Percentiles rank a stretch among this genome's conserved stretches.
Evolutionary conservation across 1,284 basidiomycete genomes (phyloP).

Genomic region (Sphagnurus paluster): DNA sequence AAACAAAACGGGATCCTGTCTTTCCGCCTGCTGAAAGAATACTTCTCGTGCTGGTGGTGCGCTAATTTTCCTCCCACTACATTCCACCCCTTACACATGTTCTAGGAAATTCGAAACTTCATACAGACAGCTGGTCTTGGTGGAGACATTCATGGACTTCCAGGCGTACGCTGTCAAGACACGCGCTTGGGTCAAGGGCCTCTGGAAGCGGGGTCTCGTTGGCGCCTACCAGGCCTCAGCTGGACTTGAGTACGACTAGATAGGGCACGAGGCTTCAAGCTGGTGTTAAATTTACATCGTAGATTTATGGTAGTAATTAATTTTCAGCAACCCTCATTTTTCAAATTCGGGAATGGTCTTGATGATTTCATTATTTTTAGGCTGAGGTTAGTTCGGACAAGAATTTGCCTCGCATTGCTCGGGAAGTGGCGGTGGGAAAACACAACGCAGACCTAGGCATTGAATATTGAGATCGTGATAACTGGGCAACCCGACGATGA

Average conservation of each 20-base stretch:
- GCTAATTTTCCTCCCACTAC: slow-evolving; percentile 20
- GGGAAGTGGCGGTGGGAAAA: no score
- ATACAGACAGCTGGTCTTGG: slow-evolving; percentile 49
- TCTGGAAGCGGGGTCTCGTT: slow-evolving; percentile 53
- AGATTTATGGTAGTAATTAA: no score
- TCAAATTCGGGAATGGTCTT: no score
- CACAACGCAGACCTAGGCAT: no score
- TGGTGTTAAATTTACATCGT: no score
- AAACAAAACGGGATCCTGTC: slow-evolving; percentile 53
- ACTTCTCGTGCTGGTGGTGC: slow-evolving; percentile 69
- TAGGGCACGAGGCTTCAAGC: no score
- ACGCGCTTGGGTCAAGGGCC: slow-evolving; percentile 66
- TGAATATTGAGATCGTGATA: no score
- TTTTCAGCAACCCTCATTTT: no score
- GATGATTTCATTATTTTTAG: no score
- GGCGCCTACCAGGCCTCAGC: slow-evolving; percentile 72
- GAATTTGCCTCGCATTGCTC: no score
- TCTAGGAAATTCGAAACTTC: slow-evolving; percentile 58
- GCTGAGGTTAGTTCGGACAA: no score
- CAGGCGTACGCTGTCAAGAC: slow-evolving; percentile 61
- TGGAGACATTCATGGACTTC: slow-evolving; percentile 69
- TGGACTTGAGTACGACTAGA: slow-evolving; percentile 46
- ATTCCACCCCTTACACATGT: slow-evolving; percentile 12
- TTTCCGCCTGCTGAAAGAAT: slow-evolving; percentile 47
- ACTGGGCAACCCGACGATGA: no score